Evolutionary conservation across 345 rosid genomes (phyloP).

Genomic region (Syzygium aromaticum): DNA sequence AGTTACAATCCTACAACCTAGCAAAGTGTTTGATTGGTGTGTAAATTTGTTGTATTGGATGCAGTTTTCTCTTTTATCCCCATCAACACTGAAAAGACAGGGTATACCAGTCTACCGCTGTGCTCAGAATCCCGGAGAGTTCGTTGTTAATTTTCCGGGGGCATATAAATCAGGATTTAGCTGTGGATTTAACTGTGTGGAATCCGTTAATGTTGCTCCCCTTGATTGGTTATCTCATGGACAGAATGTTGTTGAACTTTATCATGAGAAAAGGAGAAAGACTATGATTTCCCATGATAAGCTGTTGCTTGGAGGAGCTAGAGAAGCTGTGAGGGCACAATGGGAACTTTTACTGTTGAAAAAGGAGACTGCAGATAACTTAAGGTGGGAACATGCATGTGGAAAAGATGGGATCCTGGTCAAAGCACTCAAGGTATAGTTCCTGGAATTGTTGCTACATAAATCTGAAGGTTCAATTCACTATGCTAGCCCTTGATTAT

Average conservation of each 20-base stretch:
- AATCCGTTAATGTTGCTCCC: conserved; percentile 59
- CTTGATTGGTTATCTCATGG: conserved; percentile 73
- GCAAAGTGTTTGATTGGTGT: background rate
- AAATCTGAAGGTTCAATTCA: background rate
- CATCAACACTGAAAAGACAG: conserved; percentile 33
- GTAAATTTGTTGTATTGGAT: conserved; percentile 2
- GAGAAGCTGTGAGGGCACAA: conserved; percentile 46
- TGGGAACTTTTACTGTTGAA: conserved; percentile 34
- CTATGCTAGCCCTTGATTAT: background rate
- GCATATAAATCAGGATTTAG: conserved; percentile 49
- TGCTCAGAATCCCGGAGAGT: conserved; percentile 64
- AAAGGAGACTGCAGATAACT: conserved; percentile 26
- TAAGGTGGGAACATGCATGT: conserved; percentile 39
- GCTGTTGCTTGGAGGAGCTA: conserved; percentile 49
- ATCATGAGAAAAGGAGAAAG: conserved; percentile 32
- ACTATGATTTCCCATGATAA: conserved; percentile 58
- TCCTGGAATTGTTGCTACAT: background rate
- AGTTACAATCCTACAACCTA: background rate
- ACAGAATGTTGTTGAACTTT: conserved; percentile 38
- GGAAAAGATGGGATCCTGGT: conserved; percentile 49
- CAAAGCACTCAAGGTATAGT: conserved; percentile 45
- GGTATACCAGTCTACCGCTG: conserved; percentile 55
- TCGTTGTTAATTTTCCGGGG: conserved; percentile 60
- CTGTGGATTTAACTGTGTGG: conserved; percentile 64
- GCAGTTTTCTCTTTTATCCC: conserved; percentile 35